A percentile compares a stretch with the other conserved stretches of the same genome.
phyloP scores from a whole-genome alignment of 352 stramenopile genomes.

The Pythium biforme region DNA sequence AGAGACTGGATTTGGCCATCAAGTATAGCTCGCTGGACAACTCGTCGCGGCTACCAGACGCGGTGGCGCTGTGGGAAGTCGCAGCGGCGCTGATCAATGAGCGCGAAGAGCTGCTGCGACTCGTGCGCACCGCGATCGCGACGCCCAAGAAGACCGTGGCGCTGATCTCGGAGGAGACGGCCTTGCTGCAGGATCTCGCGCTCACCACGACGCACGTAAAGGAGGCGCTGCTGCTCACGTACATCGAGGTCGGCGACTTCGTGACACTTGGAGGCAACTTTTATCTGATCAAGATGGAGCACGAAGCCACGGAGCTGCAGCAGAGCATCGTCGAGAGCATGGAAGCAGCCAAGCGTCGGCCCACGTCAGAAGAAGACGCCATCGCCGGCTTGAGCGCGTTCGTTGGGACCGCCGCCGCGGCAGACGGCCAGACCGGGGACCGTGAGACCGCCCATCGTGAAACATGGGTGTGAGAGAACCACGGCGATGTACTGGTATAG shows the following conservation, averaged over 20 bases:
- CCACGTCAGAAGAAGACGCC: constrained; percentile 12
- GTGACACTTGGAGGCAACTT: constrained; percentile 60
- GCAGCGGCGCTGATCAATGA: constrained; percentile 47
- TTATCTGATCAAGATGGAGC: constrained; percentile 68
- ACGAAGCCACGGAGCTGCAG: constrained; percentile 44
- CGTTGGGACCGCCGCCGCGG: background rate
- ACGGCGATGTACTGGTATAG: background rate
- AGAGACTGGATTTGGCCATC: constrained; percentile 66
- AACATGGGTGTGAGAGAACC: constrained; percentile 19
- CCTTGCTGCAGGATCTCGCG: constrained; percentile 50
- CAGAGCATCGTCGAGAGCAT: constrained; percentile 37
- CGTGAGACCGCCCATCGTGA: constrained; percentile 19
- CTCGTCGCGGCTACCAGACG: constrained; percentile 52
- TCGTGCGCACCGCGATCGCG: constrained; percentile 33
- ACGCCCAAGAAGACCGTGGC: constrained; percentile 28
- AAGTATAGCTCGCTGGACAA: constrained; percentile 71
- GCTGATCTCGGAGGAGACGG: constrained; percentile 39
- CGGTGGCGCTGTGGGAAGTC: constrained; percentile 64
- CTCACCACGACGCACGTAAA: constrained; percentile 36
- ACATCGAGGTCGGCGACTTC: constrained; percentile 78
- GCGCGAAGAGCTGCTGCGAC: constrained; percentile 51
- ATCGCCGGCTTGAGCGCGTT: constrained; percentile 3
- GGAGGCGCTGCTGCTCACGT: constrained; percentile 59
- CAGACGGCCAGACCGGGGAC: background rate
- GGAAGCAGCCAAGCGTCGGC: constrained; percentile 26